Evolutionary conservation across 306 rosid species (phyloP).

Genomic region (Castanospermum australe): DNA sequence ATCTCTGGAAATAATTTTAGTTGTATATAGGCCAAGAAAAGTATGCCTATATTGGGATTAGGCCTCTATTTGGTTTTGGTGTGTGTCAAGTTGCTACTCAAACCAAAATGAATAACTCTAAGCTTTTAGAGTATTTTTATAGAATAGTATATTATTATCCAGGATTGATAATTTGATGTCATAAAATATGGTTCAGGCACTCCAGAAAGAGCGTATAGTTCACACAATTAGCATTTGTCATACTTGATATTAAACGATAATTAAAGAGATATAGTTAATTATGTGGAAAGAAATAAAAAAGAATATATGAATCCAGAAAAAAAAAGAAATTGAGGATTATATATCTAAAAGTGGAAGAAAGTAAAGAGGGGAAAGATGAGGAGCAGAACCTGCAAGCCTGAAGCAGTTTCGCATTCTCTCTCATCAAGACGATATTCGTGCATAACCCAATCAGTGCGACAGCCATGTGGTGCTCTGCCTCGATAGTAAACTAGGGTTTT

Average conservation of each 20-base stretch:
- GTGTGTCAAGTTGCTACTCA: background rate
- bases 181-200: no score
- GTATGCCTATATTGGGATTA: no score
- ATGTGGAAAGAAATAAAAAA: background rate
- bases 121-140: no score
- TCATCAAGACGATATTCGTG: constrained; percentile 94
- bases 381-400: constrained; percentile 60
- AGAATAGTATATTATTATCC: no score
- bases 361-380: background rate
- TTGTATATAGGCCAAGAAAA: no score
- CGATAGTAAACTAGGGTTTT: constrained; percentile 93
- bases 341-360: background rate
- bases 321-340: background rate
- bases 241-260: no score
- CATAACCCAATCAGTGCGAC: constrained; percentile 93
- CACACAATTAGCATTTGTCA: no score
- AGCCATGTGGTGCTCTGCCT: constrained; percentile 93
- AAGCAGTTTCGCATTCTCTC: constrained; percentile 64
- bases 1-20: background rate
- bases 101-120: background rate
- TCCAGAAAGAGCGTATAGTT: no score
- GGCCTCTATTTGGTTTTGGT: background rate
- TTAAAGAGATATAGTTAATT: background rate
- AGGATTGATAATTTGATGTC: no score
- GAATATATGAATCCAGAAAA: background rate